phyloP scores from a whole-genome alignment of 768 basidiomycete genomes.

The Sarcodon sp. region DNA sequence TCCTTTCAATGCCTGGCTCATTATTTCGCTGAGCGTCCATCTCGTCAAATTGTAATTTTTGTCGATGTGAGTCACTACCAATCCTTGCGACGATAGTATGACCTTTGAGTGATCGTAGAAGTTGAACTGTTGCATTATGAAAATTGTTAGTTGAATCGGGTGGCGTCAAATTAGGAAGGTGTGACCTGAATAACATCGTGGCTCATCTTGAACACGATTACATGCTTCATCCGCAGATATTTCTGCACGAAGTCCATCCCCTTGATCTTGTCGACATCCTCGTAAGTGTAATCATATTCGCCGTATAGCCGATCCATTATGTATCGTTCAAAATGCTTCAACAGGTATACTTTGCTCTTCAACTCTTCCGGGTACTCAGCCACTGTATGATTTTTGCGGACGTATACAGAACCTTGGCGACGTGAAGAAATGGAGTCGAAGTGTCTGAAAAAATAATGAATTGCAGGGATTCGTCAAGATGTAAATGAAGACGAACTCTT shows the following conservation, averaged over 20 bases:
- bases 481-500: slow-evolving; percentile 43
- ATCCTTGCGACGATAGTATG: slow-evolving; percentile 71
- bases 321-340: slow-evolving; percentile 90
- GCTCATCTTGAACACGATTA: slow-evolving; percentile 93
- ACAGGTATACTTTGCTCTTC: slow-evolving; percentile 81
- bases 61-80: slow-evolving; percentile 82
- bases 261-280: slow-evolving; percentile 49
- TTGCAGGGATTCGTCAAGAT: background rate
- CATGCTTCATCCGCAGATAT: slow-evolving; percentile 93
- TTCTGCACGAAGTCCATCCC: slow-evolving; percentile 96
- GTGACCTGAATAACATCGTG: slow-evolving; percentile 90
- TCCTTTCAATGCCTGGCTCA: slow-evolving; percentile 37
- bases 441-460: slow-evolving; percentile 35
- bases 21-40: slow-evolving; percentile 59
- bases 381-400: slow-evolving; percentile 61
- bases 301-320: slow-evolving; percentile 86
- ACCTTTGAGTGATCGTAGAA: slow-evolving; percentile 97
- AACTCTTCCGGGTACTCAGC: slow-evolving; percentile 69
- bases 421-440: slow-evolving; percentile 80
- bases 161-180: background rate
- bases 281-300: slow-evolving; percentile 73
- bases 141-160: background rate
- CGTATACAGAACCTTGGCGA: slow-evolving; percentile 49
- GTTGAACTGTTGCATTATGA: slow-evolving; percentile 63
- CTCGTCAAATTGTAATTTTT: slow-evolving; percentile 72